Evolutionary conservation across 2,329 filamentous ascomycete genomes (phyloP), one percentile per base, ranked within the genome.

Genomic region (Diaporthe aspalathi): DNA sequence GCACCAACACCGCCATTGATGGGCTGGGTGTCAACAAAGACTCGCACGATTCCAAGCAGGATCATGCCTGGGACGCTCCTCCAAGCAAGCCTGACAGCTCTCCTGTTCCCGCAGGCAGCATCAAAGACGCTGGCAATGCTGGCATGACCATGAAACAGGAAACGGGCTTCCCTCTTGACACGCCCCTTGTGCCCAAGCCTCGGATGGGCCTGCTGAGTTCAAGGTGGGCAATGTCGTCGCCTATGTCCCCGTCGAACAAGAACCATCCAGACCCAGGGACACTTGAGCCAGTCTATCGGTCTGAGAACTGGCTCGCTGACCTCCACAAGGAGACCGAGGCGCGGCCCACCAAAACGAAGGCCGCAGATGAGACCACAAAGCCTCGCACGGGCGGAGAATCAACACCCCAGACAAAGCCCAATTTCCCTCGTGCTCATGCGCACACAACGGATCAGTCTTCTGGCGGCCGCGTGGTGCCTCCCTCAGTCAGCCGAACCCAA

Each of bases 141-240:
- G 45, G 29, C 4, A 8, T 3, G 35, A 24, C 43, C 27, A 38
- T 35, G 29, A 38, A 63, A 43, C n/a, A 32, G 20, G 45, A 22
- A 17, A 32, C 8, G 3, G 32, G 1, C 20, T 24, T 35, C 11
- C 16, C 40, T 62, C 40, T 47, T n/a, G 57, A 45, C 38, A 47
- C 57, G 6, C 40, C 57, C 2, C 22, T 47, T 40, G 24, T 12
- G 27, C 14, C 57, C 20, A 24, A 12, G 11, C 11, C 11, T 9
- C 32, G 43, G 27, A 65, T 50, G 60, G 60, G 60, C 5, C 45
- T 65, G n/a, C 14, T 38, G 7, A n/a, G 45, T 12, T 65, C 60
- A 29, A n/a, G 14, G 8, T 65, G 60, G 60, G 60, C 60, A 16
- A 16, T 43, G 11, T n/a, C 60, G 6, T 47, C 16, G 9, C 40